phyloP scores from a whole-genome alignment of 2,329 filamentous ascomycete genomes.

The Trichoderma koningiopsis region DNA sequence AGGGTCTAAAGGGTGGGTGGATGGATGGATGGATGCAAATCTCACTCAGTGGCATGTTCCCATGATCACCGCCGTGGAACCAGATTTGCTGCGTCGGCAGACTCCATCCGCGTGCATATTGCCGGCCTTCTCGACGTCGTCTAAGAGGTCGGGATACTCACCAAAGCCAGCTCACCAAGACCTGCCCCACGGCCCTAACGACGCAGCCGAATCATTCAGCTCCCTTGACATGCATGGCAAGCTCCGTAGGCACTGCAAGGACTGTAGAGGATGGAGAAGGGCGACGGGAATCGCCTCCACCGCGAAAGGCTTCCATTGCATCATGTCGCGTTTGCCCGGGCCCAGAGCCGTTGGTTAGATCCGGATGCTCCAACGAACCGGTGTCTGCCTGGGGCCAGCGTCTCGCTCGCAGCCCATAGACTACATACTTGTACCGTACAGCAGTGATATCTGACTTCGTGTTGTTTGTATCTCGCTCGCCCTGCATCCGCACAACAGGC shows the following conservation, averaged over 20 bases:
- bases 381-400: background rate
- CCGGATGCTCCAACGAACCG: background rate
- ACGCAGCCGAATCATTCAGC: constrained; percentile 21
- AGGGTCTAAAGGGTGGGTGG: background rate
- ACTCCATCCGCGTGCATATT: constrained; percentile 19
- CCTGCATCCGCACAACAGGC: background rate
- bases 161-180: constrained; percentile 14
- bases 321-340: background rate
- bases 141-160: constrained; percentile 18
- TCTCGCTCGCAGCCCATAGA: constrained; percentile 3
- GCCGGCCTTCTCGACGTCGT: background rate
- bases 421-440: too few relatives aligned
- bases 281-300: background rate
- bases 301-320: background rate
- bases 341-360: background rate
- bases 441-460: background rate
- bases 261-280: background rate
- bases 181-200: constrained; percentile 14
- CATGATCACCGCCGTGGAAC: constrained; percentile 21
- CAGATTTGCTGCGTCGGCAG: constrained; percentile 3
- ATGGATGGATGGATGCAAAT: background rate
- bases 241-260: background rate
- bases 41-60: constrained; percentile 13
- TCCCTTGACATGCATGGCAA: constrained; percentile 15
- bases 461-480: background rate